Conservation (phyloP, 257 asterid genomes). For the Forsythia viridissima region DNA sequence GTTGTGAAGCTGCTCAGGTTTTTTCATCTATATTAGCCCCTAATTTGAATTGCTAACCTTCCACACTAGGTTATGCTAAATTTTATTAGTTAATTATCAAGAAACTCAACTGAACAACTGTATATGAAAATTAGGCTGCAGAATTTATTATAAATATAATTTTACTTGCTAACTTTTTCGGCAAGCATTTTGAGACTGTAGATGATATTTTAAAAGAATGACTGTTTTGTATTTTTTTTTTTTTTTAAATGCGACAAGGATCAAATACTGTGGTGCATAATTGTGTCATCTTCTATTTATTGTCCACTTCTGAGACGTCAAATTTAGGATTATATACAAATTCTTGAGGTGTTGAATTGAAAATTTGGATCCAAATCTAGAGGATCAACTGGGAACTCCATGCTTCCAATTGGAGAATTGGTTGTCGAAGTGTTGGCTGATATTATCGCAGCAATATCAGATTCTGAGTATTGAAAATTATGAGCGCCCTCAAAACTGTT, state of each 20-base stretch:
- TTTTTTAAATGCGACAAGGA: neutral
- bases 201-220: neutral
- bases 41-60: neutral
- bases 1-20: neutral
- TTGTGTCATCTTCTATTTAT: neutral
- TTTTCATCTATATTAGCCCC: neutral
- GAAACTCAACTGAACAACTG: neutral
- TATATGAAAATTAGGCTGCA: neutral
- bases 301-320: neutral
- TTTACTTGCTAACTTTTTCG: neutral
- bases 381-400: neutral
- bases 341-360: neutral
- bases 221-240: too few relatives aligned
- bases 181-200: neutral
- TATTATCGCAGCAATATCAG: neutral
- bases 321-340: neutral
- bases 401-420: neutral
- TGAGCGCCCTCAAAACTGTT: slow-evolving; percentile 16
- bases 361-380: neutral
- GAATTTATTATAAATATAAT: too few relatives aligned
- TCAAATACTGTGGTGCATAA: neutral
- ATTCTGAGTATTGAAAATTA: neutral
- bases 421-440: neutral
- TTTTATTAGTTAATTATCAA: neutral
- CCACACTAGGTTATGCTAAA: neutral